phyloP scores from a whole-genome alignment of 75 land plant species.

The Picea glauca region DNA sequence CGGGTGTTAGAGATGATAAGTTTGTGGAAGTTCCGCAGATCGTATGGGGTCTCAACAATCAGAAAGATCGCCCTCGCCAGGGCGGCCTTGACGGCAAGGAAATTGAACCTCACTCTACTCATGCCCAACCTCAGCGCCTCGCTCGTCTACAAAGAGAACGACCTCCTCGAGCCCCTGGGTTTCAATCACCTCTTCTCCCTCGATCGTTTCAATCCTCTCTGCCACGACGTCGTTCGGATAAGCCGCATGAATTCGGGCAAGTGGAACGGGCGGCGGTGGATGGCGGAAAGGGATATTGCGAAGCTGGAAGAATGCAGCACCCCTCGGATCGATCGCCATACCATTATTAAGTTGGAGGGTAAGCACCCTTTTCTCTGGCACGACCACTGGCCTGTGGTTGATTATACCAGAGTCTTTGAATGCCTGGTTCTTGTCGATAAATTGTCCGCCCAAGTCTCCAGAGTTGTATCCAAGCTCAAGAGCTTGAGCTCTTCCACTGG shows the following conservation, averaged over 20 bases:
- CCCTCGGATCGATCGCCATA: constrained; percentile 22
- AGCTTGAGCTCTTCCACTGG: too few relatives aligned
- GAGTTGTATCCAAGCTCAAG: too few relatives aligned
- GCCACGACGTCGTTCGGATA: constrained; percentile 62
- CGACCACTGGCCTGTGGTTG: too few relatives aligned
- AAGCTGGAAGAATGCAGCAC: constrained; percentile 43
- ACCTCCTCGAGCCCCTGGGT: constrained; percentile 49
- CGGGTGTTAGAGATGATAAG: too few relatives aligned
- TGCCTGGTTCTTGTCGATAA: too few relatives aligned
- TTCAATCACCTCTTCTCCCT: constrained; percentile 75
- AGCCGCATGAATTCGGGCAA: too few relatives aligned
- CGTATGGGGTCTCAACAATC: too few relatives aligned
- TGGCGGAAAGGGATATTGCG: constrained; percentile 58
- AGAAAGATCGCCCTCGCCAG: constrained; percentile 94
- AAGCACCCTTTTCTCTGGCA: too few relatives aligned
- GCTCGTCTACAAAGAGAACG: constrained; percentile 64
- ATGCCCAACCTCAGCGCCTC: constrained; percentile 85
- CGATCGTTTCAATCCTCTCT: constrained; percentile 56
- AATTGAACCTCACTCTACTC: constrained; percentile 75
- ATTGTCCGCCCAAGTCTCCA: too few relatives aligned
- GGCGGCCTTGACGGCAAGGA: constrained; percentile 82
- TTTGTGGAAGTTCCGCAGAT: too few relatives aligned
- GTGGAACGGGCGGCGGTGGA: constrained; percentile 92
- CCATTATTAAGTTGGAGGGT: too few relatives aligned
- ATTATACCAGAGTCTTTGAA: too few relatives aligned